Base-by-base conservation (phyloP, 352 stramenopile genomes). In the Pythium rhizo-oryzae region DNA sequence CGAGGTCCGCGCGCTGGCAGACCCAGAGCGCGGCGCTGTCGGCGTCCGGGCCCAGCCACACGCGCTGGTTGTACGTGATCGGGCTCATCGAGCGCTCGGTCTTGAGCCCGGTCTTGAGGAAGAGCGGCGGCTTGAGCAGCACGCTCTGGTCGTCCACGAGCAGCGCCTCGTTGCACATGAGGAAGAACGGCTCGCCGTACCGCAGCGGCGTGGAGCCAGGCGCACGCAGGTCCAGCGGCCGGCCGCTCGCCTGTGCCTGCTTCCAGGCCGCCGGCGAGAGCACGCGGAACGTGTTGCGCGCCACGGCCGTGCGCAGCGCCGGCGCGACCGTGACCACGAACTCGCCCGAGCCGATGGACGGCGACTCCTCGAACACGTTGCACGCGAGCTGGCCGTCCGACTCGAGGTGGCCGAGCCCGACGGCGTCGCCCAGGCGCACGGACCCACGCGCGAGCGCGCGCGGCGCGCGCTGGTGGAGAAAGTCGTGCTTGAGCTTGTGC, bases 321-420 rank as follows among this genome's bases (percentile, higher is more conserved):
- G 0, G 74, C 82, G 51, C 50, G n/a, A 77, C 75, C 9, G 79
- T 90, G 39, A 93, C 79, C 53, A 92, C 59, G 50, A 81, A 96
- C 71, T 96, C 88, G 49, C 80, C 78, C 50, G 84, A 92, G 43
- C 88, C 86, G 62, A 92, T 90, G 0, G 85, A 85, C 25, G 82
- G 86, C 16, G 88, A 90, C 75, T 96, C 88, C 59, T 96, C 84
- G 66, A 93, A 93, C 56, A 94, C 77, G 56, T 94, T 93, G 74
- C 80, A 90, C 12, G 81, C 67, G 24, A 96, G 62, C 49, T 81
- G 30, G 0, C 76, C 79, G 25, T 84, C 65, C 8, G 83, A 86
- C 51, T 87, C 75, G 21, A 80, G 30, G 53, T 94, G 85, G 9
- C 70, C 59, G 18, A 96, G 44, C 8, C 74, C 76, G 8, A 96